Conservation (phyloP, 768 basidiomycete genomes). For the Rhodocollybia butyracea region DNA sequence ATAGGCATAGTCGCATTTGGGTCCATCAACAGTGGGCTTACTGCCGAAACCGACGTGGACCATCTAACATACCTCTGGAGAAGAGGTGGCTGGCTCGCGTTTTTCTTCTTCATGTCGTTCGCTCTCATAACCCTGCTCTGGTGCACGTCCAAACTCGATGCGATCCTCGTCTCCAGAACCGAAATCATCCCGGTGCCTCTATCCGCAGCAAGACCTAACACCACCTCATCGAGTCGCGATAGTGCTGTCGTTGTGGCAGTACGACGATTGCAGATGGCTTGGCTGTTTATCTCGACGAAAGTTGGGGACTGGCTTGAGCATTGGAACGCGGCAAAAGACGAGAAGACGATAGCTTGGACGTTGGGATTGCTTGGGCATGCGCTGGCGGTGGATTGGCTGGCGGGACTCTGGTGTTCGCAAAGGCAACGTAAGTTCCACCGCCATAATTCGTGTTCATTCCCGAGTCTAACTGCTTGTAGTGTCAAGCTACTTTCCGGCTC, state of each 20-base stretch:
- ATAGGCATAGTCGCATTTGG: conserved; percentile 88
- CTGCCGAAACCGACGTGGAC: conserved; percentile 64
- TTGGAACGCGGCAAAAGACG: conserved; percentile 78
- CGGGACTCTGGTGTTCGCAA: conserved; percentile 80
- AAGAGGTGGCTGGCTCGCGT: conserved; percentile 85
- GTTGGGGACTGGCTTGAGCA: conserved; percentile 62
- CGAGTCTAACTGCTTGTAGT: conserved; percentile 31
- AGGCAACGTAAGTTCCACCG: conserved; percentile 54
- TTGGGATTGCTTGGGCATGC: conserved; percentile 95
- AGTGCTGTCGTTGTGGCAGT: conserved; percentile 15
- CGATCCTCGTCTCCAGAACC: conserved; percentile 63
- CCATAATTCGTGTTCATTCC: not conserved
- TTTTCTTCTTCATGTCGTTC: conserved; percentile 77
- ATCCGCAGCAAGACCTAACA: conserved; percentile 28
- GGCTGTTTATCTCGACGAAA: conserved; percentile 47
- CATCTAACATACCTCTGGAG: conserved; percentile 85
- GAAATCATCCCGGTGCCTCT: conserved; percentile 66
- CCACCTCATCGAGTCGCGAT: not conserved
- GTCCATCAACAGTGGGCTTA: conserved; percentile 78
- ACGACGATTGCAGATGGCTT: conserved; percentile 33
- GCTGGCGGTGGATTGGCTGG: conserved; percentile 90
- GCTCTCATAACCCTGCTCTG: conserved; percentile 64
- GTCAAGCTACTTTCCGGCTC: conserved; percentile 78
- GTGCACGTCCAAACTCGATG: conserved; percentile 70
- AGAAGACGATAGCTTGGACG: conserved; percentile 85